These are phyloP conservation scores for Diaporthe sp. DNA, from an alignment of 2,329 filamentous ascomycete genomes.

Conservation along the genomic window DNA sequence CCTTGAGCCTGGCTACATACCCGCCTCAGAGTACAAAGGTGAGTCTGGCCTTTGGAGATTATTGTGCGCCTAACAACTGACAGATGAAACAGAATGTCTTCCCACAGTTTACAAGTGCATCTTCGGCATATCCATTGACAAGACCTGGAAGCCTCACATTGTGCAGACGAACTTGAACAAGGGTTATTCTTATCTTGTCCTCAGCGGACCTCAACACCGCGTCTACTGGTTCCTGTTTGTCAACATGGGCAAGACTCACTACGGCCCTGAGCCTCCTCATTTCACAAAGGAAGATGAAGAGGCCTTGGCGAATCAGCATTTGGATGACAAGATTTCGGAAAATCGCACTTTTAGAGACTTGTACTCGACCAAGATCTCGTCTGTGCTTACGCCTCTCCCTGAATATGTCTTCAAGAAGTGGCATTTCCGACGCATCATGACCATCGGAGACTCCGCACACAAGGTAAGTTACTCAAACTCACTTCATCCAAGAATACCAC, in stretches of 20 bases:
- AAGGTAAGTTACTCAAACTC: conserved; percentile 45
- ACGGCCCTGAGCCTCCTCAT: conserved; percentile 38
- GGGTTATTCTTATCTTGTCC: conserved; percentile 37
- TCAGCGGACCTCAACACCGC: conserved; percentile 38
- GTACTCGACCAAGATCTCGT: conserved; percentile 38
- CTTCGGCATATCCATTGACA: conserved; percentile 43
- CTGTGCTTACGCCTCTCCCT: conserved; percentile 51
- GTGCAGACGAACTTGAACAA: conserved; percentile 17
- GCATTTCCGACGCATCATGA: conserved; percentile 50
- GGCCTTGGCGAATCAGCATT: conserved; percentile 12
- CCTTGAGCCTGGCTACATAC: conserved; percentile 12
- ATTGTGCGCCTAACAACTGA: neutral
- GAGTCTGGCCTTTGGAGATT: neutral
- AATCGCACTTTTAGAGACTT: conserved; percentile 40
- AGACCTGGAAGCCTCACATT: neutral
- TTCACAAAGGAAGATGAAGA: conserved; percentile 41
- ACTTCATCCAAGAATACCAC: neutral
- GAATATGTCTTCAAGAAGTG: conserved; percentile 52
- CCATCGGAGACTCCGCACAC: conserved; percentile 51
- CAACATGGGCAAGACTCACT: conserved; percentile 35
- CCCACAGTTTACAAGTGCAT: conserved; percentile 38
- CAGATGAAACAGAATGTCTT: neutral
- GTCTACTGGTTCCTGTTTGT: conserved; percentile 45
- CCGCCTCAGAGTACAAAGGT: conserved; percentile 1
- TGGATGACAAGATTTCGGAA: conserved; percentile 34